Base-by-base conservation (phyloP, 257 asterid genomes). In the Catharanthus roseus region DNA sequence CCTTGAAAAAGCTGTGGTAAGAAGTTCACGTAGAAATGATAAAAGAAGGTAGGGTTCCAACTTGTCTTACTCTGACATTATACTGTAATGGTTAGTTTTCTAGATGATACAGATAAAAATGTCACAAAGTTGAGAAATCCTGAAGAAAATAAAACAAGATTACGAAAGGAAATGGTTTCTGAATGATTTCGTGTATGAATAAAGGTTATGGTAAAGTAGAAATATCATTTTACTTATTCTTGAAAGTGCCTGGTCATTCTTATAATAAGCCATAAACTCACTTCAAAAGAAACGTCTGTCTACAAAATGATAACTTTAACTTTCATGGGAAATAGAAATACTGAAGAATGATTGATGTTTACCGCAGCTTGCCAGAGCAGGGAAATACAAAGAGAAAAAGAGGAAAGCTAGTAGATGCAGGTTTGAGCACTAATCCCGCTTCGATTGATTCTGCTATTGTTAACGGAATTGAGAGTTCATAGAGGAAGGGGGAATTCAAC, bases 1-100 rank as follows among this genome's bases (percentile, higher is more conserved):
- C 81, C 73, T 84, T 75, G 96, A 86, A 47, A 93, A 83, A 83
- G 89, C 96, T 69, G 82, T 86, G 72, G 83, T 82, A 72, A 86
- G 96, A 77, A 84, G 77, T 77, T 74, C 67, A 74, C 68, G 24
- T 61, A 81, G 74, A 75, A 66, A 75, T 70, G 84, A 72, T 45
- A 79, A 77, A 23, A 81, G 57, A 75, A 87, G 96, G 97, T 89
- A 69, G 74, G 10, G 16, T 68, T 67, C 41, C 41, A 38, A 49
- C 53, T 10, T 18, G 50, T 24, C 56, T 36, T 18, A 19, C 28
- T 66, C 41, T 18, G 18, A 24, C 3, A 3, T 44, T 68, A 0
- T 47, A 24, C 47, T 47, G 15, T 33, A 21, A 18, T 68, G 23
- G 13, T 68, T 49, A 38, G 39, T 66, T 70, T 56, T 57, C 55